phyloP scores from a whole-genome alignment of 768 basidiomycete species.

The Mycena leptocephala region DNA sequence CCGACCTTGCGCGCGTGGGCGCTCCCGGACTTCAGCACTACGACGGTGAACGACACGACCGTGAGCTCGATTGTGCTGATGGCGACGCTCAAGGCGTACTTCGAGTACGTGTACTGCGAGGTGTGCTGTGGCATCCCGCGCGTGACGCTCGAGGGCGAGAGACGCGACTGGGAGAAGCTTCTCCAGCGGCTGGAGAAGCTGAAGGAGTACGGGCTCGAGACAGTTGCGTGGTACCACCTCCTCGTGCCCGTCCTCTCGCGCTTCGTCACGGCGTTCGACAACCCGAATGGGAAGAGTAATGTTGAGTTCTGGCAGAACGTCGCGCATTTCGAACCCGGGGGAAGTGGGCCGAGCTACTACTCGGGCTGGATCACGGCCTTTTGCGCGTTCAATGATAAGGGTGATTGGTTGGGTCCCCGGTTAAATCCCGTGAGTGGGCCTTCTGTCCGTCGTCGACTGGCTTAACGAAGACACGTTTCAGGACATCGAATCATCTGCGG shows the following conservation, averaged over 20 bases:
- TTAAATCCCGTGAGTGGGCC: background rate
- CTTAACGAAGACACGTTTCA: no score
- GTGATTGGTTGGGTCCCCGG: background rate
- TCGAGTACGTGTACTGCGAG: conserved; percentile 48
- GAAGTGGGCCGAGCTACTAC: conserved; percentile 5
- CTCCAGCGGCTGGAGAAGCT: conserved; percentile 55
- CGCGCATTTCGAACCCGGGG: background rate
- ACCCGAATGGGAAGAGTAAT: background rate
- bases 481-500: background rate
- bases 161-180: conserved; percentile 56
- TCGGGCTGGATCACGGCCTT: conserved; percentile 13
- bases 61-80: conserved; percentile 59
- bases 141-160: conserved; percentile 61
- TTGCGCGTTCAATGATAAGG: background rate
- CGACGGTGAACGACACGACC: conserved; percentile 56
- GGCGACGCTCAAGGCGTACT: conserved; percentile 60
- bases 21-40: conserved; percentile 61
- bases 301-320: conserved; percentile 8
- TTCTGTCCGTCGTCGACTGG: no score
- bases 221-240: conserved; percentile 54
- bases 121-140: conserved; percentile 59
- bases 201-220: conserved; percentile 51
- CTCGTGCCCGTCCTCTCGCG: conserved; percentile 56
- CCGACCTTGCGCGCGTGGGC: conserved; percentile 56
- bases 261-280: conserved; percentile 54